Base-by-base conservation (phyloP, 768 basidiomycete species). In the Melanogaster broomeanus region DNA sequence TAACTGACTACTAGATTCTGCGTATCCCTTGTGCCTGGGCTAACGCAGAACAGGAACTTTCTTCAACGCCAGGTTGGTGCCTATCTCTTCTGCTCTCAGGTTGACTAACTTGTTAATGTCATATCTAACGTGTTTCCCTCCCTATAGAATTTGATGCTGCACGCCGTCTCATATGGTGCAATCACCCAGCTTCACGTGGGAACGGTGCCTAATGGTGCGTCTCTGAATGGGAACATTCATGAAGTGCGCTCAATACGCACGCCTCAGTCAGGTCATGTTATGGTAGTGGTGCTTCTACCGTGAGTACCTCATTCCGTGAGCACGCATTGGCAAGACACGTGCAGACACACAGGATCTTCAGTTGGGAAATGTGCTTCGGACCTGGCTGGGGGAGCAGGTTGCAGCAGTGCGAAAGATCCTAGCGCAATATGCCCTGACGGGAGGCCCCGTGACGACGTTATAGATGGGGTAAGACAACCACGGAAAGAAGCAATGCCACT, bases 181-280 rank as follows among this genome's bases (percentile, higher is more conserved):
- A 58, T 81, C n/a, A 81, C 79, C 2, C 78, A 74, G 46, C 59
- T 82, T 0, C 82, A 72, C 52, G 81, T 77, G 10, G 81, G 76
- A 5, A 82, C 80, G 1, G 61, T 70, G 0, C 61, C 69, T 0
- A 74, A 73, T 24, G 78, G 72, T 4, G 69, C 60, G 4, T 51
- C 56, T 2, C 54, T 81, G 22, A 76, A 74, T 35, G 80, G 81
- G 27, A 76, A 80, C 68, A 80, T 78, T n/a, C n/a, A n/a, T n/a
- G n/a, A 30, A 2, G 52, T 22, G 19, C 4, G 2, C 39, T 10
- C 12, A 27, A 27, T 27, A 27, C n/a, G n/a, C n/a, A n/a, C n/a
- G n/a, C n/a, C n/a, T 27, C 25, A 27, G 25, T 4, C 25, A 4
- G 25, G 25, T 27, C 8, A 27, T 27, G 25, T 27, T 4, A n/a